Evolutionary conservation across 148 eudicot species (phyloP).

Genomic region (Camellia sinensis): DNA sequence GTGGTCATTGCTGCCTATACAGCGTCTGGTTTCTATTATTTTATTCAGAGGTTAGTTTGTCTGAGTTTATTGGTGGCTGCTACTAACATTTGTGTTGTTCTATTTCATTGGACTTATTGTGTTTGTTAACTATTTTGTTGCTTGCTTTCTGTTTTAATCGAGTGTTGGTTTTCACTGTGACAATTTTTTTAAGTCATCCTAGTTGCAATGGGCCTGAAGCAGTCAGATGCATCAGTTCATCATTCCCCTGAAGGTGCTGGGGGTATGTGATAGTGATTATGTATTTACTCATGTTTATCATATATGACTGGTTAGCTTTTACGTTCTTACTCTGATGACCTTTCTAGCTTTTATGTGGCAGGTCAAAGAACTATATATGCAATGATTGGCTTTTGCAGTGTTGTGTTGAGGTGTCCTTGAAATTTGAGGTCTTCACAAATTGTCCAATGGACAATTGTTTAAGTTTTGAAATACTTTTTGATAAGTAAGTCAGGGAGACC

Average conservation of each 20-base stretch:
- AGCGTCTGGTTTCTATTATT: neutral
- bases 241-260: neutral
- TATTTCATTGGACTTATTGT: neutral
- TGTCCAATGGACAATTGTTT: neutral
- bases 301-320: neutral
- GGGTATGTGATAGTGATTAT: slow-evolving; percentile 7
- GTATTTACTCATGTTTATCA: neutral
- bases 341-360: slow-evolving; percentile 21
- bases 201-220: slow-evolving; percentile 8
- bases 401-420: slow-evolving; percentile 5
- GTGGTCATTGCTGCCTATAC: neutral
- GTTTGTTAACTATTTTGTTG: slow-evolving; percentile 1
- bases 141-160: neutral
- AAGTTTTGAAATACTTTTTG: no score
- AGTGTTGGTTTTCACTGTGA: neutral
- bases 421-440: neutral
- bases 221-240: slow-evolving; percentile 2
- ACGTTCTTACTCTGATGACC: neutral
- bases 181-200: neutral
- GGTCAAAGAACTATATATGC: slow-evolving; percentile 12
- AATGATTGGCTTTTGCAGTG: neutral
- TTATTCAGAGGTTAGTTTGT: neutral
- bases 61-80: slow-evolving; percentile 1
- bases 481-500: no score
- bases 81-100: slow-evolving; percentile 6